phyloP scores from a whole-genome alignment of 1,139 yeast species.

The Diutina scorzettiae region DNA sequence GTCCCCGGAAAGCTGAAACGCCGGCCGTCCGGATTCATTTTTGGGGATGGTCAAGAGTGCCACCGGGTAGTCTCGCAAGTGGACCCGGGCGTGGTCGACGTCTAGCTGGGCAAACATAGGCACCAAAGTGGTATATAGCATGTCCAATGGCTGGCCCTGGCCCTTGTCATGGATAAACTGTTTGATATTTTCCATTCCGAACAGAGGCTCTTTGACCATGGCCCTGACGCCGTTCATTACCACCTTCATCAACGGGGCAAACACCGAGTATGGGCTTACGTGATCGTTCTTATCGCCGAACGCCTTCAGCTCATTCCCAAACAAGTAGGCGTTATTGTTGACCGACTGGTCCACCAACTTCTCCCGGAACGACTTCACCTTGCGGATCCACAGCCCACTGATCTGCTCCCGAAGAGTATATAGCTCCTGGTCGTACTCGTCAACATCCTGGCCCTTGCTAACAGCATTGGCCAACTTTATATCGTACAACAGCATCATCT shows the following conservation, averaged over 20 bases:
- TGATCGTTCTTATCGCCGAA: slow-evolving; percentile 37
- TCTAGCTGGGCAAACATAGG: slow-evolving; percentile 46
- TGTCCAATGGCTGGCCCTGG: slow-evolving; percentile 68
- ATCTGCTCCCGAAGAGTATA: not conserved
- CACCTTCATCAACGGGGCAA: slow-evolving; percentile 55
- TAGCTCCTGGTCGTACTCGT: not conserved
- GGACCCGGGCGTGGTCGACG: slow-evolving; percentile 40
- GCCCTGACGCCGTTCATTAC: slow-evolving; percentile 48
- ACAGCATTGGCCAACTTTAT: not conserved
- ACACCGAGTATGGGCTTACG: slow-evolving; percentile 44
- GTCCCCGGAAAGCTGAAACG: slow-evolving; percentile 33
- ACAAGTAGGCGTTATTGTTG: slow-evolving; percentile 39
- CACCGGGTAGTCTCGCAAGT: slow-evolving; percentile 58
- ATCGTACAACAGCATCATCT: slow-evolving; percentile 45
- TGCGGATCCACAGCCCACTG: slow-evolving; percentile 29
- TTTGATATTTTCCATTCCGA: slow-evolving; percentile 40
- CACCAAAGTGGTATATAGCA: slow-evolving; percentile 53
- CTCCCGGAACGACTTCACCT: slow-evolving; percentile 35
- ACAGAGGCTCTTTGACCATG: slow-evolving; percentile 40
- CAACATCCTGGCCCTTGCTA: not conserved
- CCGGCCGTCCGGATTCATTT: slow-evolving; percentile 11
- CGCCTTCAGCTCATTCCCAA: slow-evolving; percentile 16
- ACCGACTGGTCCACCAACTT: slow-evolving; percentile 34
- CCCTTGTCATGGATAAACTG: slow-evolving; percentile 61
- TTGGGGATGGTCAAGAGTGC: slow-evolving; percentile 37